Percentiles rank a stretch among this genome's conserved stretches.
Conservation (phyloP, 2,329 filamentous ascomycete genomes). For the Pestalotiopsis sp. region DNA sequence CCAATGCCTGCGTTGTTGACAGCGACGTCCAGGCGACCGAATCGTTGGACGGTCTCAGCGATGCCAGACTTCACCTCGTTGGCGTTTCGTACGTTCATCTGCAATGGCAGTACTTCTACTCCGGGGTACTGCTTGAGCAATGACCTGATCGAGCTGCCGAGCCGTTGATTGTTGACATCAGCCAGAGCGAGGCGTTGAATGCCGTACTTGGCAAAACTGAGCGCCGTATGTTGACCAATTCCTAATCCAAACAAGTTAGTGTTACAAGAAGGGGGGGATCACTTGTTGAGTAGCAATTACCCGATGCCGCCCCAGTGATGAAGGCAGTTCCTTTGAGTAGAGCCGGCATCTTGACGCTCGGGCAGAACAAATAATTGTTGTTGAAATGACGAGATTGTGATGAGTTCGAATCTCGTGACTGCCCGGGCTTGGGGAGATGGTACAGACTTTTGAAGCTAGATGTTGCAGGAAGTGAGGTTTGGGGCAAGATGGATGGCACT, state of each 20-base stretch:
- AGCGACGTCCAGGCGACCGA: conserved; percentile 55
- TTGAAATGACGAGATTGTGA: too few species aligned
- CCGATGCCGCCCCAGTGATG: conserved; percentile 48
- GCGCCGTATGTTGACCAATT: conserved; percentile 47
- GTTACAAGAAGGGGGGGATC: background rate
- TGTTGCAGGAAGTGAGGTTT: too few species aligned
- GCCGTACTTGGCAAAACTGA: conserved; percentile 47
- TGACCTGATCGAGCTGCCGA: conserved; percentile 30
- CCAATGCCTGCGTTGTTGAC: conserved; percentile 57
- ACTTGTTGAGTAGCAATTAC: conserved; percentile 24
- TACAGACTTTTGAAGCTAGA: too few species aligned
- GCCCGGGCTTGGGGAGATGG: too few species aligned
- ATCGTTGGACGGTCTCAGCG: conserved; percentile 38
- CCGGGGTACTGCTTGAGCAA: conserved; percentile 38
- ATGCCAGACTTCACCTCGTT: conserved; percentile 43
- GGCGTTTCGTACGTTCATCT: conserved; percentile 46
- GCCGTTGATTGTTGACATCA: conserved; percentile 39
- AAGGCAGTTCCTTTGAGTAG: conserved; percentile 46
- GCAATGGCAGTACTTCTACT: conserved; percentile 39
- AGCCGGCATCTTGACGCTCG: conserved; percentile 30
- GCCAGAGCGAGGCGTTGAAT: conserved; percentile 45
- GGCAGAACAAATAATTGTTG: too few species aligned
- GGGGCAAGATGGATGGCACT: too few species aligned
- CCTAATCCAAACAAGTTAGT: conserved; percentile 30
- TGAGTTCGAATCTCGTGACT: too few species aligned